Base-by-base conservation (phyloP, 208 protist species). In the Jaenimonas drosophilae region DNA sequence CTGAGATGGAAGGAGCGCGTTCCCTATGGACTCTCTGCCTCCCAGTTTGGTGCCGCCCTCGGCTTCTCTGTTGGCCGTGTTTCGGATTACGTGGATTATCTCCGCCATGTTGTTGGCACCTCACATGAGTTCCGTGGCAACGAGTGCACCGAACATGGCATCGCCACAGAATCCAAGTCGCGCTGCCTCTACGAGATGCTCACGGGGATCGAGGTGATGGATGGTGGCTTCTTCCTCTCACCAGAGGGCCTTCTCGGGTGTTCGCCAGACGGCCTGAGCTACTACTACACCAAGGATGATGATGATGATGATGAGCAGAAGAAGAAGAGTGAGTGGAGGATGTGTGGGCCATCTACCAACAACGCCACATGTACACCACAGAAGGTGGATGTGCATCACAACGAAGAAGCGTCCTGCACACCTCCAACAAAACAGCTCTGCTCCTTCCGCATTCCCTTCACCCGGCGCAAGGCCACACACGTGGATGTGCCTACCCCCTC, bases 31-130 rank as follows among this genome's bases (percentile, higher is more conserved):
- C 43, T 94, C 0, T 86, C 75, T 5, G 86, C 86, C 3, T 94
- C 86, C 2, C 82, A 94, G 62, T 89, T 94, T 44, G 86, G 86
- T 1, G 77, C 76, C 59, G 81, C 78, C 0, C 71, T 94, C 7
- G 86, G 86, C 11, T 84, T 88, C 45, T 65, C 63, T 45, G n/a
- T n/a, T n/a, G 86, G 86, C 30, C 64, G 70, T 2, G 50, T 94
- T 30, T 75, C 66, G 0, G 82, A 94, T 64, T 94, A 76, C 59
- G 70, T 91, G 14, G 42, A 86, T 32, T 91, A 91, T 55, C 54
- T 72, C 7, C 75, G 78, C 17, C 51, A 86, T 19, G 41, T 89
- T 11, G 77, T 90, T 7, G 76, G 76, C 4, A 91, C 86, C 0
- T 65, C 80, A 46, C 53, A 72, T 17, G 86, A 86, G 49, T 94